Evolutionary conservation across 345 rosid species (phyloP).

Genomic region (Eucalyptus shirleyi): DNA sequence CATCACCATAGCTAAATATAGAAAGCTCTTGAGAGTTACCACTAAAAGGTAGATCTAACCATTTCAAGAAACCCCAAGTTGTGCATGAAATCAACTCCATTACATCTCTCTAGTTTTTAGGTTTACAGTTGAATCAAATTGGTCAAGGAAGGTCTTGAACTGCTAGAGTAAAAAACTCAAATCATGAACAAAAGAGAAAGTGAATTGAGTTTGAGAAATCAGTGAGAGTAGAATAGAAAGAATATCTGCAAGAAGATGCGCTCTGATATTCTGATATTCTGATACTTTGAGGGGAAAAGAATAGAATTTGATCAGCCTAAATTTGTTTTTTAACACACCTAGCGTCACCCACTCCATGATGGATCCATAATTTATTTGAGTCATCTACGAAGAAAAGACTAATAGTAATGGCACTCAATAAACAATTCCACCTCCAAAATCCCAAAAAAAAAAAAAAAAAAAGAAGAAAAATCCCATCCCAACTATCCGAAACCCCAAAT

Average conservation of each 20-base stretch:
- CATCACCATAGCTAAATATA: neutral
- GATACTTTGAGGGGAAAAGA: neutral
- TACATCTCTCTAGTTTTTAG: neutral
- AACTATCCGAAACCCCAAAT: neutral
- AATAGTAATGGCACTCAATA: neutral
- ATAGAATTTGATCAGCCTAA: neutral
- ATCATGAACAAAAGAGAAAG: neutral
- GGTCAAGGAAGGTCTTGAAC: neutral
- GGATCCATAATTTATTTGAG: neutral
- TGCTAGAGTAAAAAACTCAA: neutral
- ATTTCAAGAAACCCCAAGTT: neutral
- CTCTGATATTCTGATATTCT: neutral
- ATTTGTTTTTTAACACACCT: neutral
- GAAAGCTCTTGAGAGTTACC: constrained; percentile 8
- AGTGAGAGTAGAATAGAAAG: neutral
- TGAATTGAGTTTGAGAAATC: neutral
- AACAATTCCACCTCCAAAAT: neutral
- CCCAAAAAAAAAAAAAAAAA: neutral
- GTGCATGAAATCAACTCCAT: neutral
- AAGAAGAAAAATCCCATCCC: neutral
- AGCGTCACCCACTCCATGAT: neutral
- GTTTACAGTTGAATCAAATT: neutral
- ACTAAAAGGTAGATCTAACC: neutral
- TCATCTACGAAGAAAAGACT: neutral
- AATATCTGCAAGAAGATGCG: neutral